These are phyloP conservation scores for Brassica carinata DNA, from an alignment of 345 rosid genomes.

Conservation along the genomic window DNA sequence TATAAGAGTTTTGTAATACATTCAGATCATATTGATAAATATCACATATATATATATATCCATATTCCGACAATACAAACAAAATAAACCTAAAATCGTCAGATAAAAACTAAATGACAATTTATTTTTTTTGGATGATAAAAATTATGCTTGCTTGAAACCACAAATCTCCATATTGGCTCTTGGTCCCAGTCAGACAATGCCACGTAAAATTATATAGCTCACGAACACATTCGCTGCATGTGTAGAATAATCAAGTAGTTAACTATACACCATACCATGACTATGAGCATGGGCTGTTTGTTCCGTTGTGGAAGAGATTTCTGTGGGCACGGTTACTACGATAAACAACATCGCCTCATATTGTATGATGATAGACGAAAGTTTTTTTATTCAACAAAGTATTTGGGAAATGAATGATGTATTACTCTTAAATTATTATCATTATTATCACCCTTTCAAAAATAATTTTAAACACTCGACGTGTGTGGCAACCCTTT, in stretches of 20 bases:
- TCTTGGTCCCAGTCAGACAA: conserved; percentile 4
- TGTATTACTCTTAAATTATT: neutral
- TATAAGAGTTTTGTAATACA: no score
- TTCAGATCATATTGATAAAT: no score
- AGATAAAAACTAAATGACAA: no score
- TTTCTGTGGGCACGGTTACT: conserved; percentile 2
- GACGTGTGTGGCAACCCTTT: neutral
- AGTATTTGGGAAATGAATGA: neutral
- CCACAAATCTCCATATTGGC: neutral
- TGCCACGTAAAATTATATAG: conserved; percentile 3
- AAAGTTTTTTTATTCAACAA: neutral
- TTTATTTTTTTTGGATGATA: no score
- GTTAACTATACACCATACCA: conserved; percentile 24
- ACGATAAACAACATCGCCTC: neutral
- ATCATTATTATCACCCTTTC: neutral
- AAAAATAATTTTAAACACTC: neutral
- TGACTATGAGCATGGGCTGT: conserved; percentile 13
- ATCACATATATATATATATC: no score
- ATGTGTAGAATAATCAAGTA: conserved; percentile 14
- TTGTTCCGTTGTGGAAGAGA: conserved; percentile 7
- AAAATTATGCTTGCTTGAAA: no score
- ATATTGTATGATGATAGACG: neutral
- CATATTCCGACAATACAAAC: no score
- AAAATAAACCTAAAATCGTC: no score
- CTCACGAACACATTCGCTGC: conserved; percentile 1